A percentile compares a stretch with the other conserved stretches of the same genome.
Conservation (phyloP, 1,284 basidiomycete genomes). For the Irpex rosettiformis region DNA sequence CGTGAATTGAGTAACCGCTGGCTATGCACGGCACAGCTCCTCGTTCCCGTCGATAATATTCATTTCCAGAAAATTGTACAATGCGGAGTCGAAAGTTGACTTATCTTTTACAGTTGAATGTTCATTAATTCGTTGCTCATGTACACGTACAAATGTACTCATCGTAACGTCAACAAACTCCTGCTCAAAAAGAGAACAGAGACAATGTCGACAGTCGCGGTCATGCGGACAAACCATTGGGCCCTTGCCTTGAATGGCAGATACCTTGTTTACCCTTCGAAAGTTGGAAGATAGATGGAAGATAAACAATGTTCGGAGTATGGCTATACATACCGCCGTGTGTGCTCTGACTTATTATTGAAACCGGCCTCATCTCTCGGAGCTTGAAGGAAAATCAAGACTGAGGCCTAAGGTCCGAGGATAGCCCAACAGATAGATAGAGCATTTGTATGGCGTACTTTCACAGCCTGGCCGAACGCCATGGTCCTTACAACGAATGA, state of each 20-base stretch:
- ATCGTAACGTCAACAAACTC: neutral
- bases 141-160: neutral
- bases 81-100: neutral
- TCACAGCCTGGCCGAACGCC: too few relatives aligned
- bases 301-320: neutral
- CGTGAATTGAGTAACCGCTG: neutral
- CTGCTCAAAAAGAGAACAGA: neutral
- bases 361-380: too few relatives aligned
- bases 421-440: too few relatives aligned
- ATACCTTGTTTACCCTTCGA: neutral
- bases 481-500: too few relatives aligned
- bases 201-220: neutral
- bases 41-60: neutral
- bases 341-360: too few relatives aligned
- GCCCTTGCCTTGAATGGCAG: neutral
- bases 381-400: too few relatives aligned
- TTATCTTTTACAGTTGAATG: too few relatives aligned
- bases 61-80: neutral
- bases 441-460: too few relatives aligned
- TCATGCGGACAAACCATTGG: neutral
- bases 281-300: neutral
- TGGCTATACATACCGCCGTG: too few relatives aligned
- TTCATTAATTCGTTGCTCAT: neutral
- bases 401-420: too few relatives aligned
- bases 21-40: neutral